Conservation (phyloP, 2,329 filamentous ascomycete genomes). For the Aspergillus carbonarius region DNA sequence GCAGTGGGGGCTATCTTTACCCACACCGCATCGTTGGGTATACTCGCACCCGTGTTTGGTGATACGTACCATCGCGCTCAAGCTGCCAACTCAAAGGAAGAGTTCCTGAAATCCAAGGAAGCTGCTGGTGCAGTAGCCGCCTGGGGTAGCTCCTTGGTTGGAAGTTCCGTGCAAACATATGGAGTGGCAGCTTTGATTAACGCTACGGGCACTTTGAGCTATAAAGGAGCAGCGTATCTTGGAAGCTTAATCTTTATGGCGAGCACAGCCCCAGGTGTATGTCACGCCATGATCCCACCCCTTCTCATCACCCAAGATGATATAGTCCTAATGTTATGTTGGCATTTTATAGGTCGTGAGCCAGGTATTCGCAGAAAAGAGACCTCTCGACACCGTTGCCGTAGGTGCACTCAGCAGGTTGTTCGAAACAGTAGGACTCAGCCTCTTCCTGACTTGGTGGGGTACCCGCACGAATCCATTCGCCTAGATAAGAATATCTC, state of each 20-base stretch:
- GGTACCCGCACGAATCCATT: slow-evolving; percentile 93
- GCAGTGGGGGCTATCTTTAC: slow-evolving; percentile 95
- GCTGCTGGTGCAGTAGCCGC: slow-evolving; percentile 81
- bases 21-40: slow-evolving; percentile 83
- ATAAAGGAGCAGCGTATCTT: slow-evolving; percentile 96
- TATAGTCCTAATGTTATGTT: not conserved
- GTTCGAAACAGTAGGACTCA: slow-evolving; percentile 89
- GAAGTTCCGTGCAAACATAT: slow-evolving; percentile 85
- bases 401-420: slow-evolving; percentile 80
- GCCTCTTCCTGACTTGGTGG: slow-evolving; percentile 95
- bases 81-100: slow-evolving; percentile 88
- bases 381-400: slow-evolving; percentile 84
- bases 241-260: slow-evolving; percentile 89
- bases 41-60: slow-evolving; percentile 87
- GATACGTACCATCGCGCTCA: slow-evolving; percentile 93
- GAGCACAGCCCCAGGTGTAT: slow-evolving; percentile 79
- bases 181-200: slow-evolving; percentile 90
- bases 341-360: slow-evolving; percentile 69
- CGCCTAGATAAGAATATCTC: slow-evolving; percentile 43
- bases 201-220: slow-evolving; percentile 88
- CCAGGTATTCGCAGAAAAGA: slow-evolving; percentile 87
- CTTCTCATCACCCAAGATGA: not conserved
- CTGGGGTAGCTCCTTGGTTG: slow-evolving; percentile 86
- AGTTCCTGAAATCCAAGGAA: slow-evolving; percentile 93
- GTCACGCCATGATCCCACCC: slow-evolving; percentile 36